Evolutionary conservation across 306 rosid genomes (phyloP).

Genomic region (Albizia julibrissin): DNA sequence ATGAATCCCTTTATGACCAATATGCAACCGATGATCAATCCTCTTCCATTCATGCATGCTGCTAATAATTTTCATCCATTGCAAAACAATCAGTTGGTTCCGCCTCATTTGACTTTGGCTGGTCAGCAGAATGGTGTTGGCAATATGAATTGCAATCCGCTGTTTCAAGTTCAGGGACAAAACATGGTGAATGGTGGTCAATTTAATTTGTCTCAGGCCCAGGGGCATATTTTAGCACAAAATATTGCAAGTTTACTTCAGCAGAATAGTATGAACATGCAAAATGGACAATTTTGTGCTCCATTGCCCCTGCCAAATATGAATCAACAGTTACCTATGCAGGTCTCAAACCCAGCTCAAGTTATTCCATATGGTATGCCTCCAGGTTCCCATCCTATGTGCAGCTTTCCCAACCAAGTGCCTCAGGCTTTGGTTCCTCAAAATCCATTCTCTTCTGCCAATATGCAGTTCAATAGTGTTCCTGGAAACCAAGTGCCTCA

Average conservation of each 20-base stretch:
- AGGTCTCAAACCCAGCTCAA: conserved; percentile 58
- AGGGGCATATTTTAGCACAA: conserved; percentile 57
- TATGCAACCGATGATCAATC: conserved; percentile 43
- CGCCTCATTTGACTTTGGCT: conserved; percentile 44
- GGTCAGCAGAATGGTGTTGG: conserved; percentile 41
- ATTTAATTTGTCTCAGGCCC: conserved; percentile 49
- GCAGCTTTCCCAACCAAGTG: conserved; percentile 58
- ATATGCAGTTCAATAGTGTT: conserved; percentile 44
- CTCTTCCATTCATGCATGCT: conserved; percentile 48
- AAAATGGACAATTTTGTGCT: conserved; percentile 67
- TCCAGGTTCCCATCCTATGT: conserved; percentile 38
- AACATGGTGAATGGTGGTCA: conserved; percentile 50
- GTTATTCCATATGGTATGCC: conserved; percentile 43
- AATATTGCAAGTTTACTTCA: conserved; percentile 53
- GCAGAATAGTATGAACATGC: conserved; percentile 60
- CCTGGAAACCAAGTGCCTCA: conserved; percentile 44
- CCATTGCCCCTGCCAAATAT: conserved; percentile 58
- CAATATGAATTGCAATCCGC: conserved; percentile 43
- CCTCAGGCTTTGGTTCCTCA: conserved; percentile 50
- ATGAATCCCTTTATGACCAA: conserved; percentile 39
- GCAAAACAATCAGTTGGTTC: conserved; percentile 53
- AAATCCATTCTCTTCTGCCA: conserved; percentile 42
- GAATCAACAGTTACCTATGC: conserved; percentile 68
- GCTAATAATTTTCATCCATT: conserved; percentile 43
- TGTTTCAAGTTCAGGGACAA: conserved; percentile 51